These are phyloP conservation scores for Blastobotrys peoriensis DNA, from an alignment of 805 yeast species.

Conservation along the genomic window DNA sequence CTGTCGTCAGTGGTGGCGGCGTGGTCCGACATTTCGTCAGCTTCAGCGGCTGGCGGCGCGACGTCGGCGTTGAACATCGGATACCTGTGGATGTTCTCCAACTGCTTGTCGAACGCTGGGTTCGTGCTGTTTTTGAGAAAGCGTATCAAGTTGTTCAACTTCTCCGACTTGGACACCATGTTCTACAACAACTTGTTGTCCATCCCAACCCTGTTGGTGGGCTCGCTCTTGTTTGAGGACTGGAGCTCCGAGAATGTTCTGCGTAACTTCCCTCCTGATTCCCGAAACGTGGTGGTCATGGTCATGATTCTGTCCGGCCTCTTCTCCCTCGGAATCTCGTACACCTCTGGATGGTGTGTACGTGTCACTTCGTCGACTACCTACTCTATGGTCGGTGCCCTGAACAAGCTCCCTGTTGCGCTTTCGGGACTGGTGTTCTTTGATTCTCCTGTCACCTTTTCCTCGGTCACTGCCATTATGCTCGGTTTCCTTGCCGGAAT, in stretches of 20 bases:
- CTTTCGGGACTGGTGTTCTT: conserved; percentile 90
- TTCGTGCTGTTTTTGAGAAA: conserved; percentile 94
- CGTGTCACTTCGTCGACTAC: conserved; percentile 98
- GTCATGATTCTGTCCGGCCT: conserved; percentile 91
- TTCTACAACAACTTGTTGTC: conserved; percentile 93
- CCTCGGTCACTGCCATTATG: conserved; percentile 83
- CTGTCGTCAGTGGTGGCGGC: conserved; percentile 94
- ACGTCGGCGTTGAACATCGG: conserved; percentile 51
- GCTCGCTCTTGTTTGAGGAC: conserved; percentile 80
- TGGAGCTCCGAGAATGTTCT: conserved; percentile 81
- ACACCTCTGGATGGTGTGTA: conserved; percentile 99
- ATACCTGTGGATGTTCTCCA: conserved; percentile 93
- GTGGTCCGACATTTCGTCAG: conserved; percentile 63
- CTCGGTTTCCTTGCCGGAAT: conserved; percentile 94
- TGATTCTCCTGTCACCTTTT: conserved; percentile 90
- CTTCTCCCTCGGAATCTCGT: conserved; percentile 93
- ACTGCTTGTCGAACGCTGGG: conserved; percentile 91
- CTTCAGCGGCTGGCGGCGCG: conserved; percentile 30
- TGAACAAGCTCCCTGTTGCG: conserved; percentile 97
- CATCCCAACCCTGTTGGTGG: conserved; percentile 75
- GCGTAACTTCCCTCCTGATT: conserved; percentile 69
- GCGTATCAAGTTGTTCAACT: conserved; percentile 93
- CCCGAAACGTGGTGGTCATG: conserved; percentile 60
- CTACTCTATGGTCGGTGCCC: conserved; percentile 98
- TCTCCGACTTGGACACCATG: conserved; percentile 92